Evolutionary conservation across 2,329 filamentous ascomycete species (phyloP).

Genomic region (Dothideomycetes sp.): DNA sequence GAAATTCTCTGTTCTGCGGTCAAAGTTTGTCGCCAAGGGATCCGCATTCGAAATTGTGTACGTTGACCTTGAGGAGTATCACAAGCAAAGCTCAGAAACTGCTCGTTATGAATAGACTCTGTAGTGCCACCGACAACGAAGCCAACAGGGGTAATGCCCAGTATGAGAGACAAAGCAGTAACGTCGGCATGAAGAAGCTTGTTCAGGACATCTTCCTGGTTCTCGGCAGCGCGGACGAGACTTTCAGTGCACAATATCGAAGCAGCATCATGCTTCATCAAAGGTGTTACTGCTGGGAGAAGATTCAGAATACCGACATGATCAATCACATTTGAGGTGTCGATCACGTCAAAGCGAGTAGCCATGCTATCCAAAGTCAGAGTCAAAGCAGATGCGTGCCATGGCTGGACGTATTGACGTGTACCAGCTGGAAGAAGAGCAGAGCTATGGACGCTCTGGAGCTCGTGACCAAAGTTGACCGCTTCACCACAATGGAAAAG

Average conservation of each 20-base stretch:
- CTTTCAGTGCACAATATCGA: slow-evolving; percentile 44
- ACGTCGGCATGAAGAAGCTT: slow-evolving; percentile 40
- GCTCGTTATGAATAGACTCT: slow-evolving; percentile 2
- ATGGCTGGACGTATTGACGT: slow-evolving; percentile 8
- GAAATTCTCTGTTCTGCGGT: neutral
- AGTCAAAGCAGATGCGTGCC: neutral
- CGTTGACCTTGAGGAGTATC: slow-evolving; percentile 16
- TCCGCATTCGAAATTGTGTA: neutral
- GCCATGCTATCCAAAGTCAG: neutral
- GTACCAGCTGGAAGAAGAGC: neutral
- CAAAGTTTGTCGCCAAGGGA: slow-evolving; percentile 15
- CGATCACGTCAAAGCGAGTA: slow-evolving; percentile 44
- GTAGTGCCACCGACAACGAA: slow-evolving; percentile 21
- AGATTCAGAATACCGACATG: slow-evolving; percentile 38
- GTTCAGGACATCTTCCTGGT: slow-evolving; percentile 24
- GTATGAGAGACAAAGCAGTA: slow-evolving; percentile 37
- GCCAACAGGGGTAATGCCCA: slow-evolving; percentile 44
- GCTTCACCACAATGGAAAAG: slow-evolving; percentile 10
- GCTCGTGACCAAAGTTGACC: slow-evolving; percentile 11
- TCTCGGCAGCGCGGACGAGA: slow-evolving; percentile 27
- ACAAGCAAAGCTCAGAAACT: slow-evolving; percentile 11
- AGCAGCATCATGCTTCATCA: slow-evolving; percentile 37
- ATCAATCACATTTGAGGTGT: slow-evolving; percentile 43
- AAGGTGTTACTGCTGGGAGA: slow-evolving; percentile 36
- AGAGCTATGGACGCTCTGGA: slow-evolving; percentile 4